A percentile compares a stretch with the other conserved stretches of the same genome.
Evolutionary conservation across 225 moss, liverwort and hornwort species (phyloP).

Genomic region (Anthoceros angustus): DNA sequence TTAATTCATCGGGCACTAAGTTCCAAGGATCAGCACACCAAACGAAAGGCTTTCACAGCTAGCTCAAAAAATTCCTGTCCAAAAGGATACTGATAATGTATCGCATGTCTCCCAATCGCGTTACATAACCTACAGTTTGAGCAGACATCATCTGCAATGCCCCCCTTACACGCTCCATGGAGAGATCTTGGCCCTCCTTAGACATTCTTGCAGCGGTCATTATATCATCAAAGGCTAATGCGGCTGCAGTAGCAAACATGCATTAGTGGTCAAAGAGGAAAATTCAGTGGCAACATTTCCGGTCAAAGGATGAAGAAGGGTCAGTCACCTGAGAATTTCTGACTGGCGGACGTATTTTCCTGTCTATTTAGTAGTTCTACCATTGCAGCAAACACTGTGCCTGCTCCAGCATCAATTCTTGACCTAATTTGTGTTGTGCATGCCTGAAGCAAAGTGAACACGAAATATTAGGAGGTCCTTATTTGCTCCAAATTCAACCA

Average conservation of each 20-base stretch:
- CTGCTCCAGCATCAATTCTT: slow-evolving; percentile 64
- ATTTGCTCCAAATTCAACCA: not conserved
- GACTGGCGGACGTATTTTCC: slow-evolving; percentile 39
- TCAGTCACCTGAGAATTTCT: slow-evolving; percentile 40
- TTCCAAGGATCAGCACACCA: not conserved
- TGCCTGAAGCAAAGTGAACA: slow-evolving; percentile 17
- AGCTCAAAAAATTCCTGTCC: slow-evolving; percentile 6
- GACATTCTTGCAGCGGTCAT: slow-evolving; percentile 51
- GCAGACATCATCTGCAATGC: slow-evolving; percentile 65
- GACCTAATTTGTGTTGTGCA: slow-evolving; percentile 56
- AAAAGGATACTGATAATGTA: slow-evolving; percentile 73
- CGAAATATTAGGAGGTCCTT: not conserved
- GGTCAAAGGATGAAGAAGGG: not conserved
- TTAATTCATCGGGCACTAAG: not conserved
- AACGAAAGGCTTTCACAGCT: not conserved
- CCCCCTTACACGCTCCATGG: slow-evolving; percentile 72
- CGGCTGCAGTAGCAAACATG: slow-evolving; percentile 22
- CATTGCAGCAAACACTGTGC: slow-evolving; percentile 60
- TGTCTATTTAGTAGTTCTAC: slow-evolving; percentile 49
- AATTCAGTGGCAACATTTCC: not conserved
- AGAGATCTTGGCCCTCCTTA: slow-evolving; percentile 60
- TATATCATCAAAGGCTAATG: slow-evolving; percentile 56
- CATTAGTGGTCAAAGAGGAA: not conserved
- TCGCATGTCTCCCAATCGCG: slow-evolving; percentile 55
- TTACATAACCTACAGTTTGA: slow-evolving; percentile 61